phyloP scores from a whole-genome alignment of 2,329 filamentous ascomycete species.

The Fusarium duplospermum region DNA sequence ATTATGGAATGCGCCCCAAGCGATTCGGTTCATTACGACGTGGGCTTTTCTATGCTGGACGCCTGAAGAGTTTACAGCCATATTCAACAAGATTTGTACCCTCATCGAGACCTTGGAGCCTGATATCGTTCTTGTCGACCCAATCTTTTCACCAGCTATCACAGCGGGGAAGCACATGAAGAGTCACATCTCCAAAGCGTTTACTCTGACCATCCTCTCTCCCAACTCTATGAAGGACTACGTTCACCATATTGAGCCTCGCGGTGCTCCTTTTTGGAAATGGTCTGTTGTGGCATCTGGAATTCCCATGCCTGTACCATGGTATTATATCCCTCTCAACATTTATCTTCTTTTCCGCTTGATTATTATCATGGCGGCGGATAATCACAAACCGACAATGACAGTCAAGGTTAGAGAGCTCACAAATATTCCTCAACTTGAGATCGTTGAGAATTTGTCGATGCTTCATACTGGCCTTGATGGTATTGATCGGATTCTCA shows the following conservation, averaged over 20 bases:
- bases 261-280: not conserved
- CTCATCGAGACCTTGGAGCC: not conserved
- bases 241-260: not conserved
- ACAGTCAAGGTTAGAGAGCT: not conserved
- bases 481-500: not conserved
- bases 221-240: not conserved
- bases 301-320: not conserved
- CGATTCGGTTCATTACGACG: not conserved
- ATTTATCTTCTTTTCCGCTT: not conserved
- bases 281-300: not conserved
- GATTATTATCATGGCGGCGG: not conserved
- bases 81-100: not conserved
- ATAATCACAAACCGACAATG: not conserved
- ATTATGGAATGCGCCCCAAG: not conserved
- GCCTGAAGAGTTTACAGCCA: not conserved
- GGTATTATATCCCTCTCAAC: not conserved
- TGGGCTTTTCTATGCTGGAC: not conserved
- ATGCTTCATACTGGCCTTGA: not conserved
- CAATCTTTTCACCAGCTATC: not conserved
- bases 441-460: not conserved
- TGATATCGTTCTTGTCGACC: not conserved
- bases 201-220: not conserved
- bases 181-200: not conserved
- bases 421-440: not conserved
- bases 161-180: not conserved